Evolutionary conservation across 2,329 filamentous ascomycete genomes (phyloP).

Genomic region (Chrysosphaeria jannelii): DNA sequence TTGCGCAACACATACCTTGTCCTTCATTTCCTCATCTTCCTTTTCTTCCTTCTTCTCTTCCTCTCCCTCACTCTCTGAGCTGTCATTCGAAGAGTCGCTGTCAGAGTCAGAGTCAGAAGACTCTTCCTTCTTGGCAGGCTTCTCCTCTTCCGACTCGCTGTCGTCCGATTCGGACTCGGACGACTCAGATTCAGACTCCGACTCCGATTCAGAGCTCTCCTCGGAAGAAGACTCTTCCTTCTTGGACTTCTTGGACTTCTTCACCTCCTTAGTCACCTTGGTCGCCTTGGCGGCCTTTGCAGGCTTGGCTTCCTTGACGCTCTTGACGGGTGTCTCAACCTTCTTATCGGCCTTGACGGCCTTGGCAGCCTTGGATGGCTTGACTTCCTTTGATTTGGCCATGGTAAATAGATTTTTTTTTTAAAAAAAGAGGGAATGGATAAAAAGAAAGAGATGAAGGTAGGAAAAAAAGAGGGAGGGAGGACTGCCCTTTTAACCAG

Average conservation of each 20-base stretch:
- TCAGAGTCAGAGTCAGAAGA: conserved; percentile 2
- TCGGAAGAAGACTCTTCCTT: conserved; percentile 9
- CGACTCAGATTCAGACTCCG: conserved; percentile 4
- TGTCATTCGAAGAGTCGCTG: conserved; percentile 5
- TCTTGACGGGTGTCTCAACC: conserved; percentile 34
- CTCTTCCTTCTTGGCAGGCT: conserved; percentile 4
- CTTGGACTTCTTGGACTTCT: conserved; percentile 16
- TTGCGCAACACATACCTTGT: no score
- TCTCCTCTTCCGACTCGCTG: conserved; percentile 8
- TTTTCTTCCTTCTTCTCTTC: conserved; percentile 9
- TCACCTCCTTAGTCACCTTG: conserved; percentile 15
- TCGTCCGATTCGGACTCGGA: conserved; percentile 4
- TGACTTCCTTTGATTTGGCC: conserved; percentile 34
- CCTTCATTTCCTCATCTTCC: conserved; percentile 9
- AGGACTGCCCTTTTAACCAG: no score
- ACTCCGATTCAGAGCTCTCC: conserved; percentile 4
- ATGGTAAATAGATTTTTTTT: conserved; percentile 16
- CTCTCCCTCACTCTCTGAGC: conserved; percentile 5
- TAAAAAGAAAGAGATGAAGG: conserved; percentile 1
- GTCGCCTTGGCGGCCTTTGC: conserved; percentile 27
- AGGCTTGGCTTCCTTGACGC: conserved; percentile 32
- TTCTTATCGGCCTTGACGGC: conserved; percentile 15
- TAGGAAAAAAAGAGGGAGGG: conserved; percentile 1
- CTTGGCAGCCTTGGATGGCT: conserved; percentile 15
- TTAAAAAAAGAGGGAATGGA: no score